Base-by-base conservation (phyloP, 768 basidiomycete genomes). In the Mycena olivaceomarginata region DNA sequence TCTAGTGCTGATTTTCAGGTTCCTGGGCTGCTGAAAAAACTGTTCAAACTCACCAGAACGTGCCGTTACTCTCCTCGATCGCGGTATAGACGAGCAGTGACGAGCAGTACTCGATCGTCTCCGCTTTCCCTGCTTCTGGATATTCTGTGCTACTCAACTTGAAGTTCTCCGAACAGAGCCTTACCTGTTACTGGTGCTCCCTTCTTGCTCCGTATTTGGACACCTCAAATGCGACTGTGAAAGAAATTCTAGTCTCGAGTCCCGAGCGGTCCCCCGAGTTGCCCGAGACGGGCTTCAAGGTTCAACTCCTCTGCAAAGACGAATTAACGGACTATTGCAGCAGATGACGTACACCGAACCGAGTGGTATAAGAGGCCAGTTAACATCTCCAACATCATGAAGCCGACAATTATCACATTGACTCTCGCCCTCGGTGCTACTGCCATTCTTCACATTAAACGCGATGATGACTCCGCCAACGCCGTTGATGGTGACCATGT, bases 381-480 rank as follows among this genome's bases (percentile, higher is more conserved):
- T 13, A n/a, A 60, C 20, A 2, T 48, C 31, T 20, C 86, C n/a
- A 1, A 16, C 67, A 16, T 68, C 12, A 75, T 75, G 74, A 75
- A 75, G 68, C 45, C 53, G 46, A 59, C 68, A 0, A 11, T 75
- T 70, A 48, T 51, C 18, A 57, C 68, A 12, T 6, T 75, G 16
- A 53, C 67, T 37, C 53, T 70, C 20, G 74, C 67, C 16, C 66
- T 65, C 18, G 67, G 73, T 37, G 74, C 40, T 1, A 53, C 60
- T n/a, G 74, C 74, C 20, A 41, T 59, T n/a, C 74, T 68, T 7
- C 40, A 43, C 7, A 45, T 68, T 9, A 67, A 75, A 43, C 74
- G 74, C 43, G 43, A 45, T 15, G 15, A 10, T 31, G 31, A 31
- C 15, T 11, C 43, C 20, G 68, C 40, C 18, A 67, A 63, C 20